phyloP scores from a whole-genome alignment of 2,329 filamentous ascomycete species.

The Colletotrichum sp. region DNA sequence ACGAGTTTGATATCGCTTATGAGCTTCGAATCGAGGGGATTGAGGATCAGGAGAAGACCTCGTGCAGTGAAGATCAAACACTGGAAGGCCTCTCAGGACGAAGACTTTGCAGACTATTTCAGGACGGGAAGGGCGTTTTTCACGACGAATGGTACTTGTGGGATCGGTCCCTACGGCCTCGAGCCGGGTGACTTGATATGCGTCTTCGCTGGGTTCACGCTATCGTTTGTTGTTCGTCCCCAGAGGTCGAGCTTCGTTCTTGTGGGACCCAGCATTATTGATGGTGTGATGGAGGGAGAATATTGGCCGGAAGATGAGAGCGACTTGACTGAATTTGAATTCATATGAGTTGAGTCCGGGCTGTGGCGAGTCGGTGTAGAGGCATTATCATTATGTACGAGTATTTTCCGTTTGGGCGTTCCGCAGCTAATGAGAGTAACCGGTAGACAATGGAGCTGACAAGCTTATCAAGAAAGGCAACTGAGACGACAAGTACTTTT shows the following conservation, averaged over 20 bases:
- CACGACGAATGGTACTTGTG: neutral
- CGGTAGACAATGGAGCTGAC: too few relatives aligned
- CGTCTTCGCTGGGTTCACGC: neutral
- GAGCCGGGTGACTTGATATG: neutral
- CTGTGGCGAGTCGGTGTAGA: too few relatives aligned
- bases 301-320: neutral
- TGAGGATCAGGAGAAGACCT: rapidly evolving
- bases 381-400: too few relatives aligned
- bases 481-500: too few relatives aligned
- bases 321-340: neutral
- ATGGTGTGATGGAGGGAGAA: neutral
- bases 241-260: neutral
- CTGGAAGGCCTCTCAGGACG: too few relatives aligned
- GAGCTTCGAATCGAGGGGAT: rapidly evolving
- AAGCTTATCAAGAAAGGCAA: too few relatives aligned
- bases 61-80: too few relatives aligned
- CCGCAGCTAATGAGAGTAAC: too few relatives aligned
- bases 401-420: too few relatives aligned
- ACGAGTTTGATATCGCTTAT: too few relatives aligned
- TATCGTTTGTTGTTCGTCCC: neutral
- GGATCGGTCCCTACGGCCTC: neutral
- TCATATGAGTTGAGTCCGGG: neutral
- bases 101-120: neutral
- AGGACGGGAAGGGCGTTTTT: neutral
- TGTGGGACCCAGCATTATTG: neutral